Base-by-base conservation (phyloP, 148 eudicot species). In the Limonium bicolor region DNA sequence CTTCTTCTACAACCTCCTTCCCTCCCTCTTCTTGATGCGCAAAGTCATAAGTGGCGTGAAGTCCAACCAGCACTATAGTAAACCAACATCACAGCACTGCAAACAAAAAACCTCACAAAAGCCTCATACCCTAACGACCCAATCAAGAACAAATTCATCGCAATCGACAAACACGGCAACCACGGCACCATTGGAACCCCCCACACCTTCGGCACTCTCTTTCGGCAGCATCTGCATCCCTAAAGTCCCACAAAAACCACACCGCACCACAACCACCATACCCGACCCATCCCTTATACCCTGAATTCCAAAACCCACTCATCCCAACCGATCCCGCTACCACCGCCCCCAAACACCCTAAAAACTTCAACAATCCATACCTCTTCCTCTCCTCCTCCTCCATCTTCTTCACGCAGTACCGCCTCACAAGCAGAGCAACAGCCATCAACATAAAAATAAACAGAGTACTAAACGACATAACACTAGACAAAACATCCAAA, bases 401-500 rank as follows among this genome's bases (percentile, higher is more conserved):
- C n/a, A n/a, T n/a, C n/a, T n/a, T n/a, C n/a, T n/a, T n/a, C 10
- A 73, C 94, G 45, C 75, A 84, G 61, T 90, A 90, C 6, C 97
- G 70, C 48, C 97, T 66, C 61, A 76, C 75, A 3, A 90, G 76
- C 66, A 90, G 63, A 7, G 95, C 95, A 11, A 90, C 76, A 12
- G 93, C 95, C 87, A 90, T 78, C 1, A 90, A 77, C 95, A 84
- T 84, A 53, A 90, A 90, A 25, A 90, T 78, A 62, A 80, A 73
- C 1, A 90, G 85, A 0, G 93, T 84, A 34, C 93, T 80, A 30
- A 90, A 68, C 0, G 97, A 90, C 20, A 90, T 57, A 2, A 90
- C 85, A 25, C 88, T 84, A 0, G 95, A 80, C 48, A 90, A 42
- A 12, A 90, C 93, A 55, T 90, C 97, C 43, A 90, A 54, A 51